Percentiles rank a stretch among this genome's conserved stretches.
Conservation (phyloP, 2,329 filamentous ascomycete species). For the Hymenoscyphus albidus region DNA sequence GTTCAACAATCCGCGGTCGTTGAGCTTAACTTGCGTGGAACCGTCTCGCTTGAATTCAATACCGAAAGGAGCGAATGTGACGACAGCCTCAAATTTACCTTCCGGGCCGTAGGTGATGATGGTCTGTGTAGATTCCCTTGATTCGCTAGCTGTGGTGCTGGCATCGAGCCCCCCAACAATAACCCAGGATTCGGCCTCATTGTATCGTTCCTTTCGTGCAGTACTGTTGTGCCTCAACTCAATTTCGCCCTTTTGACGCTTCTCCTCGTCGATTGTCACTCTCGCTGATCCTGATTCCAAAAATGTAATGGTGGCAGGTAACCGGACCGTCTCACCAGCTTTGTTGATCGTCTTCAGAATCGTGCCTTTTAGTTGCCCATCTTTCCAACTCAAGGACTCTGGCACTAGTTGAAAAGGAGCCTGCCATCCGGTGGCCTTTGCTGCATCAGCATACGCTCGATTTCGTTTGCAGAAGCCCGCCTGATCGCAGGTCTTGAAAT, state of each 20-base stretch:
- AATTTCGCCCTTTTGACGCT: constrained; percentile 82
- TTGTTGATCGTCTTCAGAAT: constrained; percentile 75
- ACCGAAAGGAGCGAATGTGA: constrained; percentile 77
- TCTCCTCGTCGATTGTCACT: constrained; percentile 88
- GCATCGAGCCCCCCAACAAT: constrained; percentile 76
- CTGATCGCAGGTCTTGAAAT: constrained; percentile 95
- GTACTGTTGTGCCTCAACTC: constrained; percentile 80
- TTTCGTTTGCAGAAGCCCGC: constrained; percentile 98
- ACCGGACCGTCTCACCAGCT: constrained; percentile 63
- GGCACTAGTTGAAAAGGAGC: constrained; percentile 76
- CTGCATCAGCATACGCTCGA: constrained; percentile 77
- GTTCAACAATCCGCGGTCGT: constrained; percentile 85
- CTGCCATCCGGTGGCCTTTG: constrained; percentile 63
- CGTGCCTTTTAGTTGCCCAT: constrained; percentile 74
- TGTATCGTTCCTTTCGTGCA: constrained; percentile 87
- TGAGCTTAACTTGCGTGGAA: constrained; percentile 78
- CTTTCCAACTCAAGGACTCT: constrained; percentile 68
- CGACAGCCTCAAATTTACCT: constrained; percentile 73
- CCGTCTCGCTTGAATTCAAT: constrained; percentile 86
- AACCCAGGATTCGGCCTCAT: constrained; percentile 82
- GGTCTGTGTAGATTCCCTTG: constrained; percentile 62
- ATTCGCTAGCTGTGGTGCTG: constrained; percentile 67
- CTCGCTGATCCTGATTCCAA: constrained; percentile 85
- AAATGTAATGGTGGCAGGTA: constrained; percentile 84
- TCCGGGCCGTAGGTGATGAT: constrained; percentile 77